phyloP scores from a whole-genome alignment of 345 rosid species.

The Acer saccharum region DNA sequence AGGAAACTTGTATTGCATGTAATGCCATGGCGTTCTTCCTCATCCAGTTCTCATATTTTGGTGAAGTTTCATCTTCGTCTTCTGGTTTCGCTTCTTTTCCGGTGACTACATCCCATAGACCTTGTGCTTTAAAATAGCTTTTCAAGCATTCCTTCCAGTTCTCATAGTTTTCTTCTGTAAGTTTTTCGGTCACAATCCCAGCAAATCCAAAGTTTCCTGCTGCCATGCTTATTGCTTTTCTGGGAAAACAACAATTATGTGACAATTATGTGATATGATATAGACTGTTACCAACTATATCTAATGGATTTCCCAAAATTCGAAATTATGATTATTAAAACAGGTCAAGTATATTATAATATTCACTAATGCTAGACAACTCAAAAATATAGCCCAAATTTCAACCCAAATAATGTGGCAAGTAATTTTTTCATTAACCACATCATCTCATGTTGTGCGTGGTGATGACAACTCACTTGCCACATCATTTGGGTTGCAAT shows the following conservation, averaged over 20 bases:
- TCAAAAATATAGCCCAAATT: too few species aligned
- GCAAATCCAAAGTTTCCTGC: not conserved
- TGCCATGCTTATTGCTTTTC: not conserved
- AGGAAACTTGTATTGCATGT: slow-evolving; percentile 10
- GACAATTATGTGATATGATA: not conserved
- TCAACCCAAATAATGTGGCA: too few species aligned
- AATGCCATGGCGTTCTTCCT: slow-evolving; percentile 9
- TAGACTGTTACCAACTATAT: not conserved
- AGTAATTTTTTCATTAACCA: too few species aligned
- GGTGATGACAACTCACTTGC: too few species aligned
- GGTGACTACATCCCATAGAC: not conserved
- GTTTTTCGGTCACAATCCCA: not conserved
- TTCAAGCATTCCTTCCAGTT: slow-evolving; percentile 5
- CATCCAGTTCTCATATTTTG: not conserved
- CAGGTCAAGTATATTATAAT: too few species aligned
- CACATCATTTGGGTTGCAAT: too few species aligned
- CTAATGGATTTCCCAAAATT: too few species aligned
- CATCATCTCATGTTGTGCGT: too few species aligned
- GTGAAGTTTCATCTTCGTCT: not conserved
- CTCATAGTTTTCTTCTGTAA: slow-evolving; percentile 4
- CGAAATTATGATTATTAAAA: too few species aligned
- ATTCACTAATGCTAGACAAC: too few species aligned
- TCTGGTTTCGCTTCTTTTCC: not conserved
- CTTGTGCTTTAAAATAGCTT: slow-evolving; percentile 1
- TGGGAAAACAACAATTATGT: not conserved